These are phyloP conservation scores for Bassia scoparia DNA, from an alignment of 148 eudicot species.

Conservation along the genomic window DNA sequence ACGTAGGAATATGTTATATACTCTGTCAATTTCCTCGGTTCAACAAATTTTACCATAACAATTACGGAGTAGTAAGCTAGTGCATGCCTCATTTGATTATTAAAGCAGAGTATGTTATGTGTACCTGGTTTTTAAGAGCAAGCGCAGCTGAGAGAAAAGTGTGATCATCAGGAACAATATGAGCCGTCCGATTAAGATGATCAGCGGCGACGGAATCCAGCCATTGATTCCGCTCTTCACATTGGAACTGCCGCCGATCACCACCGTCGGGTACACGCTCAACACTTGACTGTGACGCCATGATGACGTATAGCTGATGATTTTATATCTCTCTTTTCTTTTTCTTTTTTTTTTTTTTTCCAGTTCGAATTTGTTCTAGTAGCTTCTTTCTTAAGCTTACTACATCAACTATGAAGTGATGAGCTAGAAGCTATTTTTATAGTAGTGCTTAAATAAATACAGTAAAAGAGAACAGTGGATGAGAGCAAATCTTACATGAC, in stretches of 20 bases:
- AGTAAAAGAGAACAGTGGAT: background rate
- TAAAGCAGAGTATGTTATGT: too few species aligned
- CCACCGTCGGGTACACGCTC: constrained; percentile 10
- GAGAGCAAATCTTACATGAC: background rate
- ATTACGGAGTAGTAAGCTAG: too few species aligned
- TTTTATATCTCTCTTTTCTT: background rate
- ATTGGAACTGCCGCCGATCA: constrained; percentile 6
- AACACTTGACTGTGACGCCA: constrained; percentile 20
- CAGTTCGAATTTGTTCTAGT: background rate
- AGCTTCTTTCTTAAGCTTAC: background rate
- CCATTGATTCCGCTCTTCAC: background rate
- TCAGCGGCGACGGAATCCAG: constrained; percentile 4
- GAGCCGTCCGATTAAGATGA: constrained; percentile 35
- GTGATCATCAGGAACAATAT: constrained; percentile 27
- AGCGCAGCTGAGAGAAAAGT: constrained; percentile 48
- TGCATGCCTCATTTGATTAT: too few species aligned
- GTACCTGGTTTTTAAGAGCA: constrained; percentile 55
- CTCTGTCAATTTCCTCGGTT: too few species aligned
- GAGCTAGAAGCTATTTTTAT: too few species aligned
- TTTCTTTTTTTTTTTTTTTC: background rate
- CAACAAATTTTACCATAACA: too few species aligned
- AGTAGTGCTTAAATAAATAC: too few species aligned
- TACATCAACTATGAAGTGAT: too few species aligned
- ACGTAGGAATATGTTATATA: too few species aligned
- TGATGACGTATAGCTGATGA: background rate